These are phyloP conservation scores for Prunus davidiana DNA, from an alignment of 306 rosid species.

Conservation along the genomic window DNA sequence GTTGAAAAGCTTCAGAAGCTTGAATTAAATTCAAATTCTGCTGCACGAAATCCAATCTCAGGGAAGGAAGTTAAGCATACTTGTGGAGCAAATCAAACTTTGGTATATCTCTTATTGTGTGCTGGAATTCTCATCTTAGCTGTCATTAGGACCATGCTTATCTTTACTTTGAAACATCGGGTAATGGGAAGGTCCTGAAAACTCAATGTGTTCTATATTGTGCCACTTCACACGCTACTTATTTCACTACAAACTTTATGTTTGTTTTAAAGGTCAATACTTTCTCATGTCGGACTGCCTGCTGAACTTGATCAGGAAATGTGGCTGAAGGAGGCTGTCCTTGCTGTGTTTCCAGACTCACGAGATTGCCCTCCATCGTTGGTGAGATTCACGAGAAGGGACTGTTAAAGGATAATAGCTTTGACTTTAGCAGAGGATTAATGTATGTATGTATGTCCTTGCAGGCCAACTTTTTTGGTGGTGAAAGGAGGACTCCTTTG, in stretches of 20 bases:
- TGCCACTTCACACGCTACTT: slow-evolving; percentile 18
- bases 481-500: slow-evolving; percentile 53
- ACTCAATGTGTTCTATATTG: slow-evolving; percentile 8
- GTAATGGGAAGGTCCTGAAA: neutral
- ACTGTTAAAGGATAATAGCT: slow-evolving; percentile 13
- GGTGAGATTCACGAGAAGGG: slow-evolving; percentile 61
- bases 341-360: slow-evolving; percentile 72
- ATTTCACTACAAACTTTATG: slow-evolving; percentile 19
- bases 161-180: slow-evolving; percentile 4
- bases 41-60: slow-evolving; percentile 43
- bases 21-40: slow-evolving; percentile 53
- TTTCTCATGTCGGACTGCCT: slow-evolving; percentile 47
- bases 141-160: slow-evolving; percentile 20
- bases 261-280: slow-evolving; percentile 33
- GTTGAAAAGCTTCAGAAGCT: slow-evolving; percentile 80
- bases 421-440: slow-evolving; percentile 22
- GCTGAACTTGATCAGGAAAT: slow-evolving; percentile 74
- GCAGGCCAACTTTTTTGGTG: slow-evolving; percentile 78
- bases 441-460: slow-evolving; percentile 32
- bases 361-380: slow-evolving; percentile 64
- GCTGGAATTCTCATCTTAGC: slow-evolving; percentile 23
- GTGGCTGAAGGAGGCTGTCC: slow-evolving; percentile 90
- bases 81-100: slow-evolving; percentile 50
- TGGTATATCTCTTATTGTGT: slow-evolving; percentile 50
- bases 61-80: slow-evolving; percentile 67